A percentile compares a stretch with the other conserved stretches of the same genome.
Conservation (phyloP, 192 early-diverging fungal species). For the Pilaira anomala region DNA sequence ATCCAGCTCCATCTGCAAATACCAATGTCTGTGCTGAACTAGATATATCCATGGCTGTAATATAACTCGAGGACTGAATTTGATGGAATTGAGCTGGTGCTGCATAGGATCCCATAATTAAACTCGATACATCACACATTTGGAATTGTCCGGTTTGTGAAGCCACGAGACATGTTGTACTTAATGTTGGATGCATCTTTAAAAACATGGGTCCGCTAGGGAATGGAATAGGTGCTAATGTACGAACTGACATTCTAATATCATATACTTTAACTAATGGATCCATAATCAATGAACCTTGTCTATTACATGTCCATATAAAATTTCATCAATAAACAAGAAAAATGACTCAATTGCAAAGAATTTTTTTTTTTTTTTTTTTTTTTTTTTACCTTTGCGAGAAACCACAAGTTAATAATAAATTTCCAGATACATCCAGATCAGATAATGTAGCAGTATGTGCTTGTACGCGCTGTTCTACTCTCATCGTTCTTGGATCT, state of each 20-base stretch:
- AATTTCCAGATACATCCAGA: constrained; percentile 72
- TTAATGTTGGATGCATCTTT: constrained; percentile 69
- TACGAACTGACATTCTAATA: constrained; percentile 63
- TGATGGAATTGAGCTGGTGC: constrained; percentile 52
- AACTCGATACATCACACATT: constrained; percentile 59
- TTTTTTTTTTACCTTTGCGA: constrained; percentile 49
- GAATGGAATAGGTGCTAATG: constrained; percentile 69
- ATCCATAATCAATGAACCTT: constrained; percentile 64
- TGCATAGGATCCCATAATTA: constrained; percentile 36
- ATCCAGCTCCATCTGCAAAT: constrained; percentile 74
- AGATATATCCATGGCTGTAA: constrained; percentile 76
- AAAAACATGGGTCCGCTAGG: constrained; percentile 62
- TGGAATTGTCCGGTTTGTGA: constrained; percentile 71
- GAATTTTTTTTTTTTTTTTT: neutral
- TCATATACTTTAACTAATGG: constrained; percentile 82
- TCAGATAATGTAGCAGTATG: constrained; percentile 78
- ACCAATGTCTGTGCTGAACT: constrained; percentile 73
- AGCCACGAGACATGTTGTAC: constrained; percentile 60
- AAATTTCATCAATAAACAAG: neutral
- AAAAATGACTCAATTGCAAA: neutral
- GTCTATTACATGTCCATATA: too few species aligned
- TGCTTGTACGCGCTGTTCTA: constrained; percentile 62
- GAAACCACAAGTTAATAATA: constrained; percentile 74
- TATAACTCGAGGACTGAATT: constrained; percentile 55
- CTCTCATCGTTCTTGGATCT: constrained; percentile 62